Conservation (phyloP, 495 filamentous ascomycete species). For the Astrocystis sublimbata region DNA sequence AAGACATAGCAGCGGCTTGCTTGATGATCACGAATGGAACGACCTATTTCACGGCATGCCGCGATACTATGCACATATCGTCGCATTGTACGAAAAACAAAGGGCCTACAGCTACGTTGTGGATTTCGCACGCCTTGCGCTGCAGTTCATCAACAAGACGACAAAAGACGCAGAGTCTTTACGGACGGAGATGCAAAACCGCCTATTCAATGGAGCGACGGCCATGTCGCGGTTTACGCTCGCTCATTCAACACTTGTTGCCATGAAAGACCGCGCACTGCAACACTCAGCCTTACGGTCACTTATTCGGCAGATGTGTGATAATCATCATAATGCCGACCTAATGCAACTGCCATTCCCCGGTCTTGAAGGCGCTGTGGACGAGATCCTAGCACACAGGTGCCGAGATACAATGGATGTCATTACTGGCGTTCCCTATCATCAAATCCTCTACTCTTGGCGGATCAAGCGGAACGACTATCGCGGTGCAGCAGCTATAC, state of each 20-base stretch:
- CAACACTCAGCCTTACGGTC: slow-evolving; percentile 62
- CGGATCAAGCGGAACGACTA: slow-evolving; percentile 80
- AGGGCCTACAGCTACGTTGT: slow-evolving; percentile 75
- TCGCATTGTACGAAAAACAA: slow-evolving; percentile 74
- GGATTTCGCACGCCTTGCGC: slow-evolving; percentile 78
- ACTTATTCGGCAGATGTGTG: slow-evolving; percentile 70
- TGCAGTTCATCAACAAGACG: slow-evolving; percentile 58
- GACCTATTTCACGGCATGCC: slow-evolving; percentile 75
- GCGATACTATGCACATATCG: slow-evolving; percentile 84
- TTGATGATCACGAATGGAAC: slow-evolving; percentile 70
- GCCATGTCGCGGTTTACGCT: slow-evolving; percentile 75
- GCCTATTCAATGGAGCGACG: slow-evolving; percentile 79
- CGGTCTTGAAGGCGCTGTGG: slow-evolving; percentile 72
- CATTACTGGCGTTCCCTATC: slow-evolving; percentile 62
- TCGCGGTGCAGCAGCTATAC: slow-evolving; percentile 80
- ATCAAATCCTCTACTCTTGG: slow-evolving; percentile 86
- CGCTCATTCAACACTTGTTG: slow-evolving; percentile 75
- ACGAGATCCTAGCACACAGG: slow-evolving; percentile 69
- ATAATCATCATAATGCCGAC: slow-evolving; percentile 63
- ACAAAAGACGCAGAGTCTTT: slow-evolving; percentile 43
- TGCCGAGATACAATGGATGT: slow-evolving; percentile 61
- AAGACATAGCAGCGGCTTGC: slow-evolving; percentile 57
- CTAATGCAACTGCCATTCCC: slow-evolving; percentile 76
- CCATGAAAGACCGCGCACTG: slow-evolving; percentile 67
- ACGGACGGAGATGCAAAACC: slow-evolving; percentile 70